Conservation (phyloP, 2,329 filamentous ascomycete species). For the Graphiopsis chlorocephala region DNA sequence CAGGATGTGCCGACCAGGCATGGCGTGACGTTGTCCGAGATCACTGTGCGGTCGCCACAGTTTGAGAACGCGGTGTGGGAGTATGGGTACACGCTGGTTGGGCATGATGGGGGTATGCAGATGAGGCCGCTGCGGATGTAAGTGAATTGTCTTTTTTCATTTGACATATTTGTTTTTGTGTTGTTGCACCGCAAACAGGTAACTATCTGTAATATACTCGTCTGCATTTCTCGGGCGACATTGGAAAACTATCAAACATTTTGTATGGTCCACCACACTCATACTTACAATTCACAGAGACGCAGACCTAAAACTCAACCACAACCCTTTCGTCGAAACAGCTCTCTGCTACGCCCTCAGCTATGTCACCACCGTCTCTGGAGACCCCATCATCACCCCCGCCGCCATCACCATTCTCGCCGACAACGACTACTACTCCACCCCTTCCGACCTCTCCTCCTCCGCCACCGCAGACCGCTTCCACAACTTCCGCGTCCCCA, state of each 20-base stretch:
- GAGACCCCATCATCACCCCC: conserved; percentile 58
- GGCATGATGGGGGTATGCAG: conserved; percentile 72
- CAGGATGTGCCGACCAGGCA: conserved; percentile 56
- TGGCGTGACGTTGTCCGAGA: conserved; percentile 63
- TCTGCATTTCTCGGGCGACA: background rate
- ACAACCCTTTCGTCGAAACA: conserved; percentile 89
- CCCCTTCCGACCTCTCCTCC: conserved; percentile 45
- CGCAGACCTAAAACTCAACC: conserved; percentile 45
- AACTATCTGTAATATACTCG: background rate
- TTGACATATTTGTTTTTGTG: background rate
- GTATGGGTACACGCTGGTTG: conserved; percentile 71
- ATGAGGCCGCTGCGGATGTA: conserved; percentile 77
- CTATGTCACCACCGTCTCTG: conserved; percentile 61
- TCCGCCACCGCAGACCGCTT: conserved; percentile 55
- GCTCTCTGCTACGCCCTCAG: conserved; percentile 83
- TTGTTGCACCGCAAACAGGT: background rate
- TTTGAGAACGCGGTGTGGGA: conserved; percentile 85
- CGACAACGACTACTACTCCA: conserved; percentile 96
- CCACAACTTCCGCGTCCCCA: conserved; percentile 70
- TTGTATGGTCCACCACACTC: background rate
- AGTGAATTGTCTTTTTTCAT: conserved; percentile 42
- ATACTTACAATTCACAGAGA: conserved; percentile 25
- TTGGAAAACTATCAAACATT: background rate
- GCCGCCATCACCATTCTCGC: conserved; percentile 82
- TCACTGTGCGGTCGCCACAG: conserved; percentile 88